These are phyloP conservation scores for Crithidia bombi DNA, from an alignment of 208 protist genomes.

Conservation along the genomic window DNA sequence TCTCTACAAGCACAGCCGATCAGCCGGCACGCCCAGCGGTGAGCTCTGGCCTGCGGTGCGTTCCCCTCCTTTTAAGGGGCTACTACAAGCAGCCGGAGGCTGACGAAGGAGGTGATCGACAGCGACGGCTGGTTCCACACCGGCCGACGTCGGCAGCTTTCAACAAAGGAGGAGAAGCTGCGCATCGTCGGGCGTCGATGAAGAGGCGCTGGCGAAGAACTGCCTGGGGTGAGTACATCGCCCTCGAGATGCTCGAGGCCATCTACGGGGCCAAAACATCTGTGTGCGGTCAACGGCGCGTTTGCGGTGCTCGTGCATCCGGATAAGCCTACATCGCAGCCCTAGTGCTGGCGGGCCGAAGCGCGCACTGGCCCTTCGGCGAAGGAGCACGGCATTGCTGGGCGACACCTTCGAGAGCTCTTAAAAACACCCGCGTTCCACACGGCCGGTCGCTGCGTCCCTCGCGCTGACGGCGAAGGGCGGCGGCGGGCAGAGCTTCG, in stretches of 20 bases:
- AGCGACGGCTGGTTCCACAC: constrained; percentile 90
- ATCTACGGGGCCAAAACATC: constrained; percentile 43
- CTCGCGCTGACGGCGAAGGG: constrained; percentile 43
- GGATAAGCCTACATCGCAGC: constrained; percentile 50
- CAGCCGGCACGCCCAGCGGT: constrained; percentile 61
- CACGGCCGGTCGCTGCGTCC: constrained; percentile 35
- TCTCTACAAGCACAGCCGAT: constrained; percentile 79
- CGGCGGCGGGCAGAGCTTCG: constrained; percentile 46
- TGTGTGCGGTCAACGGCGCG: constrained; percentile 20
- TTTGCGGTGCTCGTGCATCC: constrained; percentile 85
- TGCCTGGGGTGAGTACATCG: constrained; percentile 93
- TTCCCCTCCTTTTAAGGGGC: constrained; percentile 83
- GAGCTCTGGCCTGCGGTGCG: constrained; percentile 89
- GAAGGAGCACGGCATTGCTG: constrained; percentile 35
- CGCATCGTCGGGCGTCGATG: constrained; percentile 85
- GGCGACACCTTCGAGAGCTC: constrained; percentile 22
- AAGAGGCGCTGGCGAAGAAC: constrained; percentile 94
- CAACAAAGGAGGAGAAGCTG: constrained; percentile 47
- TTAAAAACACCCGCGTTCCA: constrained; percentile 6
- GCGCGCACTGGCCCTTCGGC: constrained; percentile 47
- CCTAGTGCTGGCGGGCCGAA: constrained; percentile 57
- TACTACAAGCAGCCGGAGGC: constrained; percentile 92
- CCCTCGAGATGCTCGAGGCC: constrained; percentile 82
- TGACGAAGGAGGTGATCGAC: constrained; percentile 84
- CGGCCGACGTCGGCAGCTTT: constrained; percentile 82